These are phyloP conservation scores for Brassica cretica DNA, from an alignment of 345 rosid species.

Conservation along the genomic window DNA sequence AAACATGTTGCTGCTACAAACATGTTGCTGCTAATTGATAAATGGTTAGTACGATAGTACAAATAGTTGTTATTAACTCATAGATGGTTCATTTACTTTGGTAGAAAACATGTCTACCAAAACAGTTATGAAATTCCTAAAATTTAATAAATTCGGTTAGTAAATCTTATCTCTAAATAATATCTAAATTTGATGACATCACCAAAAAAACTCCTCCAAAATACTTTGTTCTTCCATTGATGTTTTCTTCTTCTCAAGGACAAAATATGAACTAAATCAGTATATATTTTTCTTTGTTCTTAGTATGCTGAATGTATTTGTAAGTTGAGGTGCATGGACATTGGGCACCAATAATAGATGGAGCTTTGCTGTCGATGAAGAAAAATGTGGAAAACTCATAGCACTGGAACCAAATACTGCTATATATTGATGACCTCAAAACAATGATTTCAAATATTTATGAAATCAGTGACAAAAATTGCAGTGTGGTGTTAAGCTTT, in stretches of 20 bases:
- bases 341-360: not conserved
- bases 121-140: not conserved
- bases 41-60: no score
- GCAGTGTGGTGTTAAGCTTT: not conserved
- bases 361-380: not conserved
- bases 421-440: not conserved
- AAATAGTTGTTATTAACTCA: no score
- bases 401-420: not conserved
- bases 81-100: not conserved
- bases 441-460: not conserved
- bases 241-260: not conserved
- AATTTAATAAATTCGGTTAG: no score
- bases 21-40: no score
- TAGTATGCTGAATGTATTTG: not conserved
- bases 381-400: not conserved
- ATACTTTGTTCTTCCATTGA: not conserved
- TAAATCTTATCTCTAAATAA: not conserved
- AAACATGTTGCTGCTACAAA: no score
- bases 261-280: not conserved
- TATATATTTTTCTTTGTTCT: not conserved
- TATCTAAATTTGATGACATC: no score
- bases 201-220: not conserved
- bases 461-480: not conserved
- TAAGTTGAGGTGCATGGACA: not conserved
- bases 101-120: not conserved